phyloP scores from a whole-genome alignment of 2,329 filamentous ascomycete genomes.

The Botryosphaeria dothidea region DNA sequence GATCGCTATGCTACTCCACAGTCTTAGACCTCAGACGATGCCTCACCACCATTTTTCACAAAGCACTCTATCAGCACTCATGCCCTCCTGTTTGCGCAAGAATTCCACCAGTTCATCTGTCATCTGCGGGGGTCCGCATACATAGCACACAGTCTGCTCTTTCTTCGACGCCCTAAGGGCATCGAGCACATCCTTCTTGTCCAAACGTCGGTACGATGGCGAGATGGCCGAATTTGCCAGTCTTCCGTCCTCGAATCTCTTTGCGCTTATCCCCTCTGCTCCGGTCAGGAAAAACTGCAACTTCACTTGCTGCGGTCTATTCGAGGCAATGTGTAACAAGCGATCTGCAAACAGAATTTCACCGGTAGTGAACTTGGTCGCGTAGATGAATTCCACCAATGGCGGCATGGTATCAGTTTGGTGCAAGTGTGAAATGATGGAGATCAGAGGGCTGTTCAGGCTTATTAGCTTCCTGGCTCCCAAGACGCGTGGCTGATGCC shows the following conservation, averaged over 20 bases:
- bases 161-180: slow-evolving; percentile 36
- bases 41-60: slow-evolving; percentile 56
- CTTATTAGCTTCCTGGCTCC: background rate
- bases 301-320: background rate
- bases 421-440: slow-evolving; percentile 66
- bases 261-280: slow-evolving; percentile 1
- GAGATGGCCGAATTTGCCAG: background rate
- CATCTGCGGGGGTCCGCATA: slow-evolving; percentile 52
- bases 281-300: slow-evolving; percentile 41
- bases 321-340: slow-evolving; percentile 25
- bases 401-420: slow-evolving; percentile 39
- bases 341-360: slow-evolving; percentile 39
- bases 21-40: too few relatives aligned
- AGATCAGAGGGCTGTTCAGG: slow-evolving; percentile 64
- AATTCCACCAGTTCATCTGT: slow-evolving; percentile 48
- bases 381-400: slow-evolving; percentile 65
- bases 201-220: background rate
- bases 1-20: too few relatives aligned
- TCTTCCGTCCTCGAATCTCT: background rate
- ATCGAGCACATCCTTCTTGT: slow-evolving; percentile 35
- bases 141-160: slow-evolving; percentile 45
- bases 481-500: slow-evolving; percentile 18
- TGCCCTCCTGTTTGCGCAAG: slow-evolving; percentile 39
- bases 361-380: slow-evolving; percentile 45
- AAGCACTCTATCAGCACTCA: slow-evolving; percentile 42